These are phyloP conservation scores for Yamadazyma sp. DNA, from an alignment of 1,139 yeast genomes.

Conservation along the genomic window DNA sequence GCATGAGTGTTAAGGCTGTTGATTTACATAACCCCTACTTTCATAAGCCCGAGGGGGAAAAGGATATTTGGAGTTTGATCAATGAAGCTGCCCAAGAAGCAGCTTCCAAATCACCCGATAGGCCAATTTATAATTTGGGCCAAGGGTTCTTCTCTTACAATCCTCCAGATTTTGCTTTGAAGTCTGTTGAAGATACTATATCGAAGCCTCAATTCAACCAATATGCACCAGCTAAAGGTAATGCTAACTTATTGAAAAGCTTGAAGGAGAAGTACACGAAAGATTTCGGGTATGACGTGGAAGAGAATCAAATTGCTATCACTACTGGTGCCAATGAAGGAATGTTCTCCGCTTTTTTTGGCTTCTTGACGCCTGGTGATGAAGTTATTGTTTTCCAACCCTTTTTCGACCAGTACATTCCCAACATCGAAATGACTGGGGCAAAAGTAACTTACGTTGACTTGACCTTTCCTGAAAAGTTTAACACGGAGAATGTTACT, in stretches of 20 bases:
- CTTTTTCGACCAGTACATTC: conserved; percentile 92
- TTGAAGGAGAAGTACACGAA: conserved; percentile 71
- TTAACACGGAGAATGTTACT: conserved; percentile 59
- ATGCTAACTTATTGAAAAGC: conserved; percentile 69
- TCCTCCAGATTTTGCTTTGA: conserved; percentile 86
- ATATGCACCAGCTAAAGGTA: conserved; percentile 89
- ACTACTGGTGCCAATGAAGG: conserved; percentile 99
- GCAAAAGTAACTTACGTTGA: conserved; percentile 87
- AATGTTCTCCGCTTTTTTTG: conserved; percentile 80
- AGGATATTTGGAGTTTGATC: conserved; percentile 93
- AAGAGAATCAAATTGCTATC: conserved; percentile 67
- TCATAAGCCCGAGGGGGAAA: conserved; percentile 52
- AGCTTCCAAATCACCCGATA: conserved; percentile 62
- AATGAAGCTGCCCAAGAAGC: conserved; percentile 79
- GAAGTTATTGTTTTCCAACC: conserved; percentile 98
- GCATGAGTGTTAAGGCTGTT: conserved; percentile 10
- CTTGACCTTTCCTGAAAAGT: conserved; percentile 78
- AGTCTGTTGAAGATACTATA: conserved; percentile 79
- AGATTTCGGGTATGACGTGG: conserved; percentile 59
- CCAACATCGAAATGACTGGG: conserved; percentile 91
- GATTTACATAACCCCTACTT: conserved; percentile 62
- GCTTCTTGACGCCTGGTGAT: conserved; percentile 82
- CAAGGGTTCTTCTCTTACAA: conserved; percentile 96
- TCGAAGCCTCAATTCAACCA: conserved; percentile 76
- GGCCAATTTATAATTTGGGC: conserved; percentile 82